These are phyloP conservation scores for Geosmithia morbida DNA, from an alignment of 2,329 filamentous ascomycete genomes.

Conservation along the genomic window DNA sequence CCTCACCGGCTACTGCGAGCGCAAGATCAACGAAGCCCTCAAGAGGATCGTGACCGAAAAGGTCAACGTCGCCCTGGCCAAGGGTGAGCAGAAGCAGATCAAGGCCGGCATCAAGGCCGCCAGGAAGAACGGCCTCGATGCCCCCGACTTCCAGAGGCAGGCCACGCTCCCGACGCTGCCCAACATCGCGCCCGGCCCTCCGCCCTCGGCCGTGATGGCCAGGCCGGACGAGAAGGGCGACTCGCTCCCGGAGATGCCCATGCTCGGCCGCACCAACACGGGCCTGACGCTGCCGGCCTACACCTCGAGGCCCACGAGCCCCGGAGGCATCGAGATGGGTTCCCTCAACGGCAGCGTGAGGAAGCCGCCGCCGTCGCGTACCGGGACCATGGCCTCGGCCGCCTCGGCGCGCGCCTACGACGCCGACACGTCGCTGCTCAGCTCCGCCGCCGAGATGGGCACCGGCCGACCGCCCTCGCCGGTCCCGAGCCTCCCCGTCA, in stretches of 20 bases:
- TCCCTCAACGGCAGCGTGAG: constrained; percentile 24
- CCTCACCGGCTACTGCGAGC: constrained; percentile 72
- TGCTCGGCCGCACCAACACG: constrained; percentile 43
- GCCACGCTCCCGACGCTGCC: constrained; percentile 55
- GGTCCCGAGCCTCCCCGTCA: constrained; percentile 16
- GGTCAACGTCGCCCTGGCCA: constrained; percentile 76
- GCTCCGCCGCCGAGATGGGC: constrained; percentile 46
- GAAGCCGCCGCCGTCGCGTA: constrained; percentile 29
- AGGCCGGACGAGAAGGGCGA: constrained; percentile 23
- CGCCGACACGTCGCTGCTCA: constrained; percentile 48
- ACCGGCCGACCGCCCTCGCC: constrained; percentile 24
- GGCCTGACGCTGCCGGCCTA: constrained; percentile 48
- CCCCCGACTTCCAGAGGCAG: constrained; percentile 28
- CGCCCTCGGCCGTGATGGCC: background rate
- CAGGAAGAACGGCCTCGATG: constrained; percentile 37
- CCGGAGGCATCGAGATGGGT: constrained; percentile 35
- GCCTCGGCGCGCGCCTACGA: constrained; percentile 36
- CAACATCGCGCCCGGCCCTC: constrained; percentile 4
- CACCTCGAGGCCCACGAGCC: constrained; percentile 41
- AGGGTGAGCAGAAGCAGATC: constrained; percentile 50
- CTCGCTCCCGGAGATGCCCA: constrained; percentile 42
- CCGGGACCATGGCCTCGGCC: constrained; percentile 39
- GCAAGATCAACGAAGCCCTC: constrained; percentile 79
- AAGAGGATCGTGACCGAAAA: constrained; percentile 74
- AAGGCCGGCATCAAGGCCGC: constrained; percentile 35